Evolutionary conservation across 768 basidiomycete genomes (phyloP).

Genomic region (Stropharia rugosoannulata): DNA sequence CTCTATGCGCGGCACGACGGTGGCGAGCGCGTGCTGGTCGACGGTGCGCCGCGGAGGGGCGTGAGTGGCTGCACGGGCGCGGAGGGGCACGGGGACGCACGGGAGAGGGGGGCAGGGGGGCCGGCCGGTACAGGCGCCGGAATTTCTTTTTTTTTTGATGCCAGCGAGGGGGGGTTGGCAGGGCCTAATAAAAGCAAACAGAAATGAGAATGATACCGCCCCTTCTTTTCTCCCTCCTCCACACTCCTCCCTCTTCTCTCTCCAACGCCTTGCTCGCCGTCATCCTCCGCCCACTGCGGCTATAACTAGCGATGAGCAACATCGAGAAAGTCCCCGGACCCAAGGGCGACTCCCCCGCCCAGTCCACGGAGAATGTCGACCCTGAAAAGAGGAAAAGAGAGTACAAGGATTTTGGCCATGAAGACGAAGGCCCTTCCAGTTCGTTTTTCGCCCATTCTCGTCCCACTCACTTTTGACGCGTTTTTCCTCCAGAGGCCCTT

Average conservation of each 20-base stretch:
- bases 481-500: slow-evolving; percentile 59
- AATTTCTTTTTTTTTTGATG: slow-evolving; percentile 8
- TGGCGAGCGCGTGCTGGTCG: not conserved
- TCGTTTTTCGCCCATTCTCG: slow-evolving; percentile 28
- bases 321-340: slow-evolving; percentile 63
- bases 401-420: slow-evolving; percentile 86
- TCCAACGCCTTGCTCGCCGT: slow-evolving; percentile 1
- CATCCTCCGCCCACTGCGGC: slow-evolving; percentile 8
- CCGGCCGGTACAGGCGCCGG: slow-evolving; percentile 2
- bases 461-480: slow-evolving; percentile 8
- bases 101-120: not conserved
- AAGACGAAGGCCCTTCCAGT: slow-evolving; percentile 68
- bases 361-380: slow-evolving; percentile 23
- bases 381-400: slow-evolving; percentile 68
- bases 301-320: slow-evolving; percentile 21
- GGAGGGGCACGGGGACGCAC: not conserved
- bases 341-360: slow-evolving; percentile 34
- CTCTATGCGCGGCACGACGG: not conserved
- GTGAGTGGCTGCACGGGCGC: not conserved
- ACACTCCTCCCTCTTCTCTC: slow-evolving; percentile 8
- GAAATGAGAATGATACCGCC: slow-evolving; percentile 7
- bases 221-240: slow-evolving; percentile 11
- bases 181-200: slow-evolving; percentile 23
- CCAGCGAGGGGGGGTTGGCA: slow-evolving; percentile 8
- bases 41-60: not conserved